phyloP scores from a whole-genome alignment of 2,329 filamentous ascomycete species.

The Aspergillaceae sp. region DNA sequence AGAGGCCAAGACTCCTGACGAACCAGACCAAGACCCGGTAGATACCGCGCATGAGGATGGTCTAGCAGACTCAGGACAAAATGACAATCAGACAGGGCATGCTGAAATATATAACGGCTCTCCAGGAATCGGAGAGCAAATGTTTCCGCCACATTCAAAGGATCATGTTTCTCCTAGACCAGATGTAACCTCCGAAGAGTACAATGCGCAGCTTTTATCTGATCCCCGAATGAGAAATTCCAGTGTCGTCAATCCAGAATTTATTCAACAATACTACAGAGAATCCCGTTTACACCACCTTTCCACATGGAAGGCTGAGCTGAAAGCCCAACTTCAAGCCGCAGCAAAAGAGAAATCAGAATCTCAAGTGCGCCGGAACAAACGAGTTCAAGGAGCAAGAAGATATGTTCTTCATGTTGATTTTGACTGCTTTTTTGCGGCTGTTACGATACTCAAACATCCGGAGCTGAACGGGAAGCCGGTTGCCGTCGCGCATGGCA shows the following conservation, averaged over 20 bases:
- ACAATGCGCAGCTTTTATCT: slow-evolving; percentile 75
- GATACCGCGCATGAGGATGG: neutral
- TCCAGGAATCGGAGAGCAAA: slow-evolving; percentile 1
- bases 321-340: slow-evolving; percentile 81
- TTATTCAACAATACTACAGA: slow-evolving; percentile 87
- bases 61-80: neutral
- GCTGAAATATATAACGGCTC: neutral
- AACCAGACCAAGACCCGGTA: slow-evolving; percentile 1
- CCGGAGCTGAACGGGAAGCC: slow-evolving; percentile 72
- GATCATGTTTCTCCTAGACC: slow-evolving; percentile 20
- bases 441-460: slow-evolving; percentile 71
- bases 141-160: slow-evolving; percentile 12
- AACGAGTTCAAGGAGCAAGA: slow-evolving; percentile 54
- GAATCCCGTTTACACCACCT: slow-evolving; percentile 92
- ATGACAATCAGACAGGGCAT: neutral
- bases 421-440: slow-evolving; percentile 97
- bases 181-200: slow-evolving; percentile 74
- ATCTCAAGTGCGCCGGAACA: slow-evolving; percentile 40
- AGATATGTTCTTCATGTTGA: slow-evolving; percentile 91
- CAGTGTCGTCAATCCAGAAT: slow-evolving; percentile 85
- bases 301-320: slow-evolving; percentile 90
- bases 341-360: slow-evolving; percentile 60
- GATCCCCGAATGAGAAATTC: slow-evolving; percentile 82
- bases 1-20: slow-evolving; percentile 28
- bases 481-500: slow-evolving; percentile 78